Base-by-base conservation (phyloP, 1,139 yeast genomes). In the Meyerozyma guilliermondii region DNA sequence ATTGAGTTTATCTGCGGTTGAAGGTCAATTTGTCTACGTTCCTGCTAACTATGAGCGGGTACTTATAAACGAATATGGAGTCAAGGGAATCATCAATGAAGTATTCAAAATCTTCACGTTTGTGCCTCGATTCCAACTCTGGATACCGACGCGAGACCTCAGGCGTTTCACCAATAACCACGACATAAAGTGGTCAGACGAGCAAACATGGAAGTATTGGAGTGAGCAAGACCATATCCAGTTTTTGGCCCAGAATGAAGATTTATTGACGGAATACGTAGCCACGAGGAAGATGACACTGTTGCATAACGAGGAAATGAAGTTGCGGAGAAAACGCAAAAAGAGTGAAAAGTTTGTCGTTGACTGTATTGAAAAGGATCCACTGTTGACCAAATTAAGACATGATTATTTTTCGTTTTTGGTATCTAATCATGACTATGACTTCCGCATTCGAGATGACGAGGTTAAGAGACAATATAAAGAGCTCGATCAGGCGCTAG, bases 11-110 rank as follows among this genome's bases (percentile, higher is more conserved):
- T 50, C 71, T 1, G 43, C 55, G 29, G 55, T 56, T 27, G 74
- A 70, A 48, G 72, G 73, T 1, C 63, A 62, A 44, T 56, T 57
- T 16, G 59, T 63, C 0, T 66, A 65, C 45, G 47, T 68, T 29
- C 74, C 74, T 1, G 43, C 54, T 20, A 54, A 61, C 35, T 68
- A 60, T 47, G 56, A 53, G 28, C 54, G 48, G 14, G 35, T 63
- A 6, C 51, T 71, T 29, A 46, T 47, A 9, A 54, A 54, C 38
- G 75, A 70, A 45, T 71, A 70, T 46, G 50, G 54, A 4, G 50
- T 49, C 5, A 50, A 47, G 2, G 60, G 66, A 2, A 46, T 48
- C 27, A 41, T 42, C 2, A 14, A 41, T 2, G 38, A 47, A 41
- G 40, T 36, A 11, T 56, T 40, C 46, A 37, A 41, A 22, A 42